Base-by-base conservation (phyloP, 208 protist genomes). In the Trypanosoma scelopori region DNA sequence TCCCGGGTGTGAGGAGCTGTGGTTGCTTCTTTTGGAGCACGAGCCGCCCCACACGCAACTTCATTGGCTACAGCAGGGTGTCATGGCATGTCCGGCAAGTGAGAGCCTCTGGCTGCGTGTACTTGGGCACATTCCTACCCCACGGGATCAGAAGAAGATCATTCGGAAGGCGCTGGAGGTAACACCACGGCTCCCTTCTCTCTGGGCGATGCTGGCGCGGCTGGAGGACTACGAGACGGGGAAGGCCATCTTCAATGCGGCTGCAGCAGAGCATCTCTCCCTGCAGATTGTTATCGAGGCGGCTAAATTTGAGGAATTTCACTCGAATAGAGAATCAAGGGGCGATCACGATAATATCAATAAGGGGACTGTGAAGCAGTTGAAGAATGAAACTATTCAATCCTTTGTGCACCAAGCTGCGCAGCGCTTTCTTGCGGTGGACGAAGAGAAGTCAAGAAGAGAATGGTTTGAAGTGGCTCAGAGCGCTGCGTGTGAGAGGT, bases 81-180 rank as follows among this genome's bases (percentile, higher is more conserved):
- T 92, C 16, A 74, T 93, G 35, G 76, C 78, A 13, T 92, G 85
- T 65, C 84, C 89, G 12, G 49, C 76, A 1, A 87, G 84, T 49
- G 86, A 95, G 69, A 47, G 23, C 5, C 70, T 95, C 42, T 95
- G 89, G 87, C 71, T 91, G 50, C 82, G 76, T 6, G 58, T 92
- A 37, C 65, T 95, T 39, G 65, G 64, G 15, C 62, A 76, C 30
- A 62, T 87, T 39, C 66, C 82, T 12, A 63, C 74, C 6, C 52
- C 58, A 30, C 52, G 68, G 12, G 89, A 92, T 43, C 79, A 93
- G 58, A 69, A 71, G 16, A 75, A 74, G 47, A 57, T 93, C 30
- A 80, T 95, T 42, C 78, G 79, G 28, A 69, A 64, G 23, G 84
- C 82, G 45, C 61, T 95, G 47, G 77, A 91, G 68, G 70, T 79